phyloP scores from a whole-genome alignment of 345 rosid genomes.

The Psidium guajava region DNA sequence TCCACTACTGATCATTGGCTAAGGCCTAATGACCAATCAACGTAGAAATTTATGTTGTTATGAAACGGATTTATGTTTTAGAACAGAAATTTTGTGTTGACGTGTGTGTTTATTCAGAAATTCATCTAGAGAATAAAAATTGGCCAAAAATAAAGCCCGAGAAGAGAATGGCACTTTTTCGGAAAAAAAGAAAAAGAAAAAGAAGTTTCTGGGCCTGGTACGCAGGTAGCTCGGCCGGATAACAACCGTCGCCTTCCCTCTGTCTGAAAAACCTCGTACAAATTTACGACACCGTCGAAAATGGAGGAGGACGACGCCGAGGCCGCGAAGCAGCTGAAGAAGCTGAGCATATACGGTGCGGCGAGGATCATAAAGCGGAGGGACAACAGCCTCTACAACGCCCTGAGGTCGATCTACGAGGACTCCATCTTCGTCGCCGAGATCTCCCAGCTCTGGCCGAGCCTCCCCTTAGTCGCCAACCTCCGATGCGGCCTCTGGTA shows the following conservation, averaged over 20 bases:
- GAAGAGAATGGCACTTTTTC: too few relatives aligned
- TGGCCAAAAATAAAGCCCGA: too few relatives aligned
- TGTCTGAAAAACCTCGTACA: not conserved
- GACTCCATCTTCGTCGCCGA: conserved; percentile 81
- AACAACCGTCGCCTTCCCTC: not conserved
- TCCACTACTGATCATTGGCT: too few relatives aligned
- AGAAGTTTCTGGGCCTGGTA: not conserved
- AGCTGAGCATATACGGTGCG: conserved; percentile 72
- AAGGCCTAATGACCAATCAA: too few relatives aligned
- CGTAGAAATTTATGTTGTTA: too few relatives aligned
- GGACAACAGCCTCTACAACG: conserved; percentile 71
- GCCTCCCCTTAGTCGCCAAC: conserved; percentile 70
- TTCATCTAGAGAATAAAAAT: too few relatives aligned
- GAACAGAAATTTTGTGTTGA: too few relatives aligned
- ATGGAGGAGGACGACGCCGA: conserved; percentile 5
- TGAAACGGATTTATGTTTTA: too few relatives aligned
- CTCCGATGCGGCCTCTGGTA: conserved; percentile 99
- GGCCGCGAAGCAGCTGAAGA: conserved; percentile 3
- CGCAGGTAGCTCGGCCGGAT: not conserved
- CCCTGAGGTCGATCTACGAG: conserved; percentile 66
- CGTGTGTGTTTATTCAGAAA: too few relatives aligned
- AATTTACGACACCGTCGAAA: not conserved
- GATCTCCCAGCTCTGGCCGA: conserved; percentile 78
- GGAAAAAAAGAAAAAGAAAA: not conserved
- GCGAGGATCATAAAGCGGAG: conserved; percentile 62